Evolutionary conservation across 2,329 filamentous ascomycete genomes (phyloP).

Genomic region (Diaporthe aspalathi): DNA sequence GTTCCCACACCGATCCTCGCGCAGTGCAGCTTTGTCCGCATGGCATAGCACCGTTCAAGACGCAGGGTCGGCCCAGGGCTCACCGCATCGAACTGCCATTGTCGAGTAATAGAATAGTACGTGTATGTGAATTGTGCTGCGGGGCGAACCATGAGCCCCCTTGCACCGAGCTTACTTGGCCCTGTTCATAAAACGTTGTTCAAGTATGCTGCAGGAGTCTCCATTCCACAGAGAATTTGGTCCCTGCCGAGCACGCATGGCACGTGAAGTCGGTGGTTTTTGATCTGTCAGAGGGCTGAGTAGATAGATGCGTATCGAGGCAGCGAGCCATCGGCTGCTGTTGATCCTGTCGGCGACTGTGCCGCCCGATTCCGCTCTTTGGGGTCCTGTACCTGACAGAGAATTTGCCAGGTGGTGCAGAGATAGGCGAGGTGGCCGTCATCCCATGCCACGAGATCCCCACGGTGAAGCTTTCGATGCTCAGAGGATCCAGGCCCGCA

Average conservation of each 20-base stretch:
- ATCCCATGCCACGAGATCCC: constrained; percentile 10
- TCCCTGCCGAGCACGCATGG: not conserved
- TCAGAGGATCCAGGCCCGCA: constrained; percentile 31
- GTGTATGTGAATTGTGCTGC: not conserved
- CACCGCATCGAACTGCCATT: constrained; percentile 29
- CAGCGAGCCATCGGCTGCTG: not conserved
- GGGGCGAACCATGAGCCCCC: constrained; percentile 10
- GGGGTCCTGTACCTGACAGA: not conserved
- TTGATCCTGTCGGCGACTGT: not conserved
- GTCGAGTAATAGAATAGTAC: not conserved
- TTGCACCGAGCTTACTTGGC: constrained; percentile 19
- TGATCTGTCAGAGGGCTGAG: not conserved
- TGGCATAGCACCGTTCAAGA: not conserved
- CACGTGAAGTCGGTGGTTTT: not conserved
- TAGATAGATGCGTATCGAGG: constrained; percentile 1
- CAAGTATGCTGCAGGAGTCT: not conserved
- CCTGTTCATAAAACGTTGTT: constrained; percentile 34
- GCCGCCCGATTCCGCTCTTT: not conserved
- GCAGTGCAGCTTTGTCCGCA: not conserved
- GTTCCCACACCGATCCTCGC: constrained; percentile 1
- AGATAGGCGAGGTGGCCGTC: constrained; percentile 29
- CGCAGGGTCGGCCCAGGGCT: constrained; percentile 15
- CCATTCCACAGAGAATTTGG: not conserved
- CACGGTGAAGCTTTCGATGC: constrained; percentile 28
- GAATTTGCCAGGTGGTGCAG: constrained; percentile 17